Evolutionary conservation across 371 early-diverging fungal species (phyloP), one percentile per base, ranked within the genome.

Genomic region (Mortierella sp.): DNA sequence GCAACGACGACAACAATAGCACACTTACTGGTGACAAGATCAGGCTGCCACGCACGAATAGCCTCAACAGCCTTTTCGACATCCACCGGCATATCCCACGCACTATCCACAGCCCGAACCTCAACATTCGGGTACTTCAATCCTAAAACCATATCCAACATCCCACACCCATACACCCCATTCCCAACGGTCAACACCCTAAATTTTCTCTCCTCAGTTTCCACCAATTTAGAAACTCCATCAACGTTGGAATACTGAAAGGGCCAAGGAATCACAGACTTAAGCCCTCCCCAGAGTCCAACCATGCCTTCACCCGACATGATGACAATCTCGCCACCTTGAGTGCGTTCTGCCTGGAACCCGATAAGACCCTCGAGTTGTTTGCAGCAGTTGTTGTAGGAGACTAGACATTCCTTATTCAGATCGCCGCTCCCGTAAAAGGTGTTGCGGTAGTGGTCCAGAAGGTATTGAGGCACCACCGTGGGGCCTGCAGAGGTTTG

Each of bases 291-390:
- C 86, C 86, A 85, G 14, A 85, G 80, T 9, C 63, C 86, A 24
- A 80, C 80, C 86, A 85, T 85, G 11, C 80, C 86, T 19, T 85
- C 86, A 13, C 86, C 86, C 3, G 82, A 71, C 86, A 85, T 81
- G 75, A 85, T 81, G 44, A 75, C 82, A n/a, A 82, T 72, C 60
- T 80, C 76, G 28, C 84, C 84, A 1, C 81, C 81, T 10, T 45
- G 34, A 14, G 31, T 47, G 1, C 68, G 68, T 11, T 79, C 77
- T 3, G 72, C 0, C 45, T 79, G 71, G 16, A 85, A 77, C 8
- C 79, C 70, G 34, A 85, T 28, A 3, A 85, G 55, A 0, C 58
- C 38, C 19, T 77, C 80, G 4, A 85, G 73, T 13, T 78, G 47
- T 6, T 42, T 24, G 68, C 77, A 75, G 48, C 86, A 85, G 14